Evolutionary conservation across 306 rosid species (phyloP), one percentile per base, ranked within the genome.

Genomic region (Cercis canadensis): DNA sequence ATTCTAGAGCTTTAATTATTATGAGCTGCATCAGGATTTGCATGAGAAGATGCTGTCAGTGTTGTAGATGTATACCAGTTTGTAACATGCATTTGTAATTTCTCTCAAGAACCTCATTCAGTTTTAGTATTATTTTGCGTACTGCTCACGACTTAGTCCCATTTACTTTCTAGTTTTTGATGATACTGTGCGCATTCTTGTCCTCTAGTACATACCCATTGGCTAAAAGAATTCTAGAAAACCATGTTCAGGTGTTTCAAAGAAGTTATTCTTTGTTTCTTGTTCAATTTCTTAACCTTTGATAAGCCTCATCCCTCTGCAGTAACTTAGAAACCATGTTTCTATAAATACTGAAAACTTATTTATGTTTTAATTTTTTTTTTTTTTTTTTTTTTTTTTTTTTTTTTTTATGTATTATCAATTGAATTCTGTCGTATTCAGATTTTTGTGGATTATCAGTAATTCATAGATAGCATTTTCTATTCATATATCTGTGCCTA

Each of bases 221-320:
- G 52, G 51, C 50, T 32, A n/a, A 61, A 65, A 39, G 41, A 56
- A 15, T 11, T 56, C 53, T 36, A 21, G 58, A 62, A 61, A 79
- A 61, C 56, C 68, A 58, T 19, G 7, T 16, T 21, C 36, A 45
- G 32, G 57, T 45, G 13, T 33, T 44, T 57, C 14, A 55, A 33
- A 57, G 52, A 50, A 16, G 61, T 39, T 14, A 51, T 10, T 45
- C 53, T 47, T 57, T 29, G 5, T 40, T 8, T 15, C 50, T 21
- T 34, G 44, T 33, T 33, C 33, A n/a, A 44, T 74, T 7, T 24
- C 62, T 18, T 5, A 14, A 5, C 74, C 13, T 40, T 24, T 11
- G 19, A 14, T 14, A 52, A 40, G 63, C 37, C 39, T 44, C 10
- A 11, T 13, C 11, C 16, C 40, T 40, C 58, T 50, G 12, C 17